Conservation (phyloP, 495 filamentous ascomycete species). For the Penicillium arizonense region DNA sequence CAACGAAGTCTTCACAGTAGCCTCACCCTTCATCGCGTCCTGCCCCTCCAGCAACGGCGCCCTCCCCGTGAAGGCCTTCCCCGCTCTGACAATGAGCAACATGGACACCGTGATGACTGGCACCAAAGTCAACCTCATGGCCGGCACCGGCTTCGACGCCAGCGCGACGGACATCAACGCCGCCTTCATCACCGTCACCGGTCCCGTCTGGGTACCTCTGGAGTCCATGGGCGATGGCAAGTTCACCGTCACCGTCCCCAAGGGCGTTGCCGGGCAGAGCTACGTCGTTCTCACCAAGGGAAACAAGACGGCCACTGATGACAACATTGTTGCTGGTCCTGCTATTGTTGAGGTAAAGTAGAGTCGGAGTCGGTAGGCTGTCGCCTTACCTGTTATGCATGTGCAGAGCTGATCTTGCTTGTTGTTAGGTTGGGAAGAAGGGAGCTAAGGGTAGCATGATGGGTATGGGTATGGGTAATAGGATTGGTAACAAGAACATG, state of each 20-base stretch:
- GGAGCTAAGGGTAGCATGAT: slow-evolving; percentile 3
- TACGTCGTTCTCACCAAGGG: slow-evolving; percentile 37
- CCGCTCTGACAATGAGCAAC: slow-evolving; percentile 29
- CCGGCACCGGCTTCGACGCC: slow-evolving; percentile 12
- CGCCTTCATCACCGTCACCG: slow-evolving; percentile 41
- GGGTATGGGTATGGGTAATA: neutral
- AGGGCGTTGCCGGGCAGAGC: slow-evolving; percentile 32
- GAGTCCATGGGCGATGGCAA: slow-evolving; percentile 22
- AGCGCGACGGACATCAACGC: slow-evolving; percentile 8
- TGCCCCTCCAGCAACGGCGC: slow-evolving; percentile 54
- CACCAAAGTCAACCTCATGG: slow-evolving; percentile 10
- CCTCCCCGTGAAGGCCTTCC: slow-evolving; percentile 60
- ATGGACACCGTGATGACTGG: slow-evolving; percentile 13
- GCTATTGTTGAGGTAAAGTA: slow-evolving; percentile 34
- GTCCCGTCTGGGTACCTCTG: slow-evolving; percentile 30
- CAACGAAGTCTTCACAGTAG: slow-evolving; percentile 61
- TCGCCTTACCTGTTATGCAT: neutral
- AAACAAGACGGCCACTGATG: slow-evolving; percentile 21
- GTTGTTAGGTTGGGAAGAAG: slow-evolving; percentile 9
- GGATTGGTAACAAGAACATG: slow-evolving; percentile 1
- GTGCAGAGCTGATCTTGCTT: slow-evolving; percentile 7
- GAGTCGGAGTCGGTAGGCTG: neutral
- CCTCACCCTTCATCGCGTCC: slow-evolving; percentile 55
- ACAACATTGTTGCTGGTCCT: slow-evolving; percentile 33
- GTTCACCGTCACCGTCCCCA: slow-evolving; percentile 35